Evolutionary conservation across 1,139 yeast genomes (phyloP).

Genomic region (Taiozyma onychis): DNA sequence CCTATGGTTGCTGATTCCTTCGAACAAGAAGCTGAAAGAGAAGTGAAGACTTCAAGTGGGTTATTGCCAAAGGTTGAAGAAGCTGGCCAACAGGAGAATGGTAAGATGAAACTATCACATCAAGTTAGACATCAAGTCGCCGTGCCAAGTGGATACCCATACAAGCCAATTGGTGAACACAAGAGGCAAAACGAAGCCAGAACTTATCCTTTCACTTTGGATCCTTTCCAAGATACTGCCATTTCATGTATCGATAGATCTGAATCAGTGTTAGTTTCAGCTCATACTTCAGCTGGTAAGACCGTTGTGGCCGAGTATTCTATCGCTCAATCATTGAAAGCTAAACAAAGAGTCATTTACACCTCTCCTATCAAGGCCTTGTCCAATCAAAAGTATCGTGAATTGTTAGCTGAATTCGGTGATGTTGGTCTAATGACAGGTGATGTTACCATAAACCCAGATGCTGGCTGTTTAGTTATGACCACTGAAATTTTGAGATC

Average conservation of each 20-base stretch:
- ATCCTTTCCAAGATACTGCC: slow-evolving; percentile 95
- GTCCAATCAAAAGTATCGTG: slow-evolving; percentile 95
- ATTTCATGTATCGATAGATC: slow-evolving; percentile 90
- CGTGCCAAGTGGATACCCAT: slow-evolving; percentile 85
- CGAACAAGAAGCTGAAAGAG: slow-evolving; percentile 88
- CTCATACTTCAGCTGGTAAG: slow-evolving; percentile 98
- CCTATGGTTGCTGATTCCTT: slow-evolving; percentile 87
- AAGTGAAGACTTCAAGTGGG: slow-evolving; percentile 77
- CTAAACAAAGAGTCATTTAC: slow-evolving; percentile 90
- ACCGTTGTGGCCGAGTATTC: slow-evolving; percentile 99
- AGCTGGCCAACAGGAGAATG: slow-evolving; percentile 33
- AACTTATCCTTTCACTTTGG: slow-evolving; percentile 84
- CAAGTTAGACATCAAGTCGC: slow-evolving; percentile 98
- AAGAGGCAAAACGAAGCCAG: slow-evolving; percentile 70
- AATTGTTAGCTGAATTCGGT: slow-evolving; percentile 83
- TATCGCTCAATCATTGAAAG: slow-evolving; percentile 86
- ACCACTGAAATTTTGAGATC: slow-evolving; percentile 93
- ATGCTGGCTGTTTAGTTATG: slow-evolving; percentile 96
- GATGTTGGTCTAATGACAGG: slow-evolving; percentile 98
- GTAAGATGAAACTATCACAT: slow-evolving; percentile 71
- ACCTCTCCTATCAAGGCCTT: slow-evolving; percentile 97
- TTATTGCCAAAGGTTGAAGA: slow-evolving; percentile 40
- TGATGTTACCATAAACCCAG: slow-evolving; percentile 95
- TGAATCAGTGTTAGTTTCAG: slow-evolving; percentile 95
- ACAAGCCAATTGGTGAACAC: slow-evolving; percentile 84